Evolutionary conservation across 352 stramenopile genomes (phyloP).

Genomic region (Globisporangium cylindrosporum): DNA sequence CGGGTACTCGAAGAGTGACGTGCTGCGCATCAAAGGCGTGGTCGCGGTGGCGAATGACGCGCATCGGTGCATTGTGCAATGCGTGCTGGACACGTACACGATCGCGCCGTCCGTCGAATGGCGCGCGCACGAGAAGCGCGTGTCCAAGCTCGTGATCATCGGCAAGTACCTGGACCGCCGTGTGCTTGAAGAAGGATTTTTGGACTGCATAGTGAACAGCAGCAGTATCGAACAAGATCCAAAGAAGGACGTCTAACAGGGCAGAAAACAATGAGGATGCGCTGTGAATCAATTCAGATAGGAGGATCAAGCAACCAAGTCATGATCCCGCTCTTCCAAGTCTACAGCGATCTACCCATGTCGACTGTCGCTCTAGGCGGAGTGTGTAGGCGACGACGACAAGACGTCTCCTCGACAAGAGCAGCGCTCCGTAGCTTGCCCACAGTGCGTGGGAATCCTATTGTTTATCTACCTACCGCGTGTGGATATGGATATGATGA

Average conservation of each 20-base stretch:
- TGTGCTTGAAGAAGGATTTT: slow-evolving; percentile 46
- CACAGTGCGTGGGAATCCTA: no score
- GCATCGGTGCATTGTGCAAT: slow-evolving; percentile 58
- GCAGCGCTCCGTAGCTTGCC: no score
- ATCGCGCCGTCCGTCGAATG: slow-evolving; percentile 50
- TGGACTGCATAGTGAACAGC: slow-evolving; percentile 30
- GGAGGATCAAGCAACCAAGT: no score
- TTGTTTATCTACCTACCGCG: no score
- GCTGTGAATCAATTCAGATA: no score
- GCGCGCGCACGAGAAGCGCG: slow-evolving; percentile 28
- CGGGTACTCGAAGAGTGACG: slow-evolving; percentile 49
- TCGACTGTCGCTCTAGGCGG: no score
- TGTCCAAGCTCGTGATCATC: slow-evolving; percentile 66
- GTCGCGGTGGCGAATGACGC: slow-evolving; percentile 44
- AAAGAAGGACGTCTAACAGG: slow-evolving; percentile 27
- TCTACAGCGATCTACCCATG: no score
- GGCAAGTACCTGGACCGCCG: slow-evolving; percentile 46
- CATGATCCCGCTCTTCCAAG: no score
- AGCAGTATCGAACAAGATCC: slow-evolving; percentile 8
- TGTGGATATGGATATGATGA: no score
- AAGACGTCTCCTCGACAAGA: no score
- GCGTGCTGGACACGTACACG: slow-evolving; percentile 74
- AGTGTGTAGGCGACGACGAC: no score
- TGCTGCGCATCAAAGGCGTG: slow-evolving; percentile 68
- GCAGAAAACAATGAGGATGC: background rate